Evolutionary conservation across 371 early-diverging fungal genomes (phyloP).

Genomic region (Apophysomyces elegans): DNA sequence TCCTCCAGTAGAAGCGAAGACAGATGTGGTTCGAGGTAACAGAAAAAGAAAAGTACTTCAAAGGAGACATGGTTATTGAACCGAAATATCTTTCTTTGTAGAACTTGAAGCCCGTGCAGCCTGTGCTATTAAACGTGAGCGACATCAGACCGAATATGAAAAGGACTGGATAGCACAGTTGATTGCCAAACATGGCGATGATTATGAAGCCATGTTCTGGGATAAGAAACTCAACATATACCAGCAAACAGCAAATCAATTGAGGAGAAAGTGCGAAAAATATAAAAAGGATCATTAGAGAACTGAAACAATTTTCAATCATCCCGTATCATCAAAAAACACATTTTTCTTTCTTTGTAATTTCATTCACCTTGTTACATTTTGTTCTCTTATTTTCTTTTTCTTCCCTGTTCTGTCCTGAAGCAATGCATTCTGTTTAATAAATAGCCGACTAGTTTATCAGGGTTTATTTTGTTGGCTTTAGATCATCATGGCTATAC

Average conservation of each 20-base stretch:
- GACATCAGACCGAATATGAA: slow-evolving; percentile 72
- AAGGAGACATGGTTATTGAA: not conserved
- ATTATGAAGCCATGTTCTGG: slow-evolving; percentile 89
- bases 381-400: too few relatives aligned
- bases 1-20: slow-evolving; percentile 61
- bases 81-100: slow-evolving; percentile 11
- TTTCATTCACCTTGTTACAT: not conserved
- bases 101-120: slow-evolving; percentile 65
- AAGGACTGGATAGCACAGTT: slow-evolving; percentile 63
- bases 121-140: slow-evolving; percentile 49
- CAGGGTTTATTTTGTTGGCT: too few relatives aligned
- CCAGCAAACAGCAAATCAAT: slow-evolving; percentile 80
- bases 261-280: slow-evolving; percentile 66
- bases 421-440: not conserved
- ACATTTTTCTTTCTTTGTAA: not conserved
- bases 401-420: not conserved
- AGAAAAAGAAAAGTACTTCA: not conserved
- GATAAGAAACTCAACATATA: slow-evolving; percentile 83
- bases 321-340: too few relatives aligned
- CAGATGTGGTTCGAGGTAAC: slow-evolving; percentile 61
- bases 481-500: too few relatives aligned
- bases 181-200: slow-evolving; percentile 79
- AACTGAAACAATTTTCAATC: not conserved
- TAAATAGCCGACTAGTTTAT: not conserved
- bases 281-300: slow-evolving; percentile 19